These are phyloP conservation scores for Raddia distichophylla DNA, from an alignment of 176 grass and related monocot genomes.

Conservation along the genomic window DNA sequence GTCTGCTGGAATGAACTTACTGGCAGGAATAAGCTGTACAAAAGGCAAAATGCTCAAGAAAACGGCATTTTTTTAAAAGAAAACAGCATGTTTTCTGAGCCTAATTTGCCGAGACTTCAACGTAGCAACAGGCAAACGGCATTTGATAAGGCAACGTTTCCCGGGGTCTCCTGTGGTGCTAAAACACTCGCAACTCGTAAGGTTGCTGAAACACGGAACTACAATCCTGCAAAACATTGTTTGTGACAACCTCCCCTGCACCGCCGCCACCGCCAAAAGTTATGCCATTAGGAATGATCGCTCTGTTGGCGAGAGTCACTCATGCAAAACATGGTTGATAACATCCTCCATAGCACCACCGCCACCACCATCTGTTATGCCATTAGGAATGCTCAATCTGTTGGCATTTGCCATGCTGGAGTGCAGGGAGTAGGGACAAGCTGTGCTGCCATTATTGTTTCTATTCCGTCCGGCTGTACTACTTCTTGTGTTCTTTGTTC, in stretches of 20 bases:
- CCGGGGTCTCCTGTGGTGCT: background rate
- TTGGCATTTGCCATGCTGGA: slow-evolving; percentile 26
- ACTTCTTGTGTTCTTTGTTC: slow-evolving; percentile 73
- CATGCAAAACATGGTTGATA: slow-evolving; percentile 50
- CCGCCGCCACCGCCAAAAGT: background rate
- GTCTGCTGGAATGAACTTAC: background rate
- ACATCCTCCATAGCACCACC: slow-evolving; percentile 43
- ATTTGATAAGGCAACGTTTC: background rate
- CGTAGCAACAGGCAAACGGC: background rate
- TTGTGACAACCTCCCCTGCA: slow-evolving; percentile 48
- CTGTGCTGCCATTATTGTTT: slow-evolving; percentile 54
- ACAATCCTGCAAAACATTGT: slow-evolving; percentile 47
- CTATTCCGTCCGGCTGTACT: slow-evolving; percentile 66
- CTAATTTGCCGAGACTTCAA: background rate
- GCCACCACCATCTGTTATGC: slow-evolving; percentile 23
- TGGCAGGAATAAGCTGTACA: slow-evolving; percentile 40
- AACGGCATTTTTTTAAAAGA: background rate
- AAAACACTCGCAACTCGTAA: background rate
- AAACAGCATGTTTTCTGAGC: background rate
- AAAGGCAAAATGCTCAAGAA: background rate
- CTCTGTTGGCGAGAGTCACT: slow-evolving; percentile 36
- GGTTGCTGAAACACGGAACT: background rate
- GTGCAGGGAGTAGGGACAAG: slow-evolving; percentile 62
- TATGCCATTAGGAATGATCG: slow-evolving; percentile 45
- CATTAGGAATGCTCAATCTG: slow-evolving; percentile 47